Conservation (phyloP, 805 yeast genomes). For the Candida sanyiensis region DNA sequence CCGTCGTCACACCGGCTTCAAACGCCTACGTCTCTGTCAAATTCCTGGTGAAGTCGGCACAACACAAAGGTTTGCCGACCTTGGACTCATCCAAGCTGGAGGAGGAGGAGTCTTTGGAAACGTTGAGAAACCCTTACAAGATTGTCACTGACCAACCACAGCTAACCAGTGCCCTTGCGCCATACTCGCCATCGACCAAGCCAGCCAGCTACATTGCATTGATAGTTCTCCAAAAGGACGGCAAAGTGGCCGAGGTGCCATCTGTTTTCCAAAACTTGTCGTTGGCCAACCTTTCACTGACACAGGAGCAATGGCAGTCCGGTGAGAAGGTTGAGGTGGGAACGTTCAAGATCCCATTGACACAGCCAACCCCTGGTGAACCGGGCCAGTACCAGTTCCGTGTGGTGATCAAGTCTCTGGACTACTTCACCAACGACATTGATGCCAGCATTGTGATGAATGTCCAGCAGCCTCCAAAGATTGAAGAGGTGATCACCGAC, state of each 20-base stretch:
- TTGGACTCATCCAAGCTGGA: slow-evolving; percentile 30
- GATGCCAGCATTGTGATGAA: slow-evolving; percentile 65
- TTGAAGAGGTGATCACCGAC: slow-evolving; percentile 45
- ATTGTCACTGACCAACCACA: slow-evolving; percentile 63
- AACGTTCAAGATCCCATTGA: slow-evolving; percentile 68
- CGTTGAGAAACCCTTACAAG: slow-evolving; percentile 64
- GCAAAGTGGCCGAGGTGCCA: slow-evolving; percentile 70
- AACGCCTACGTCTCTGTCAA: slow-evolving; percentile 71
- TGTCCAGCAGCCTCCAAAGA: slow-evolving; percentile 54
- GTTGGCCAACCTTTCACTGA: slow-evolving; percentile 47
- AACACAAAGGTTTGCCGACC: slow-evolving; percentile 41
- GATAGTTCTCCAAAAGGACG: slow-evolving; percentile 69
- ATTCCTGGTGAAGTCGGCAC: slow-evolving; percentile 68
- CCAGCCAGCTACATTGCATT: slow-evolving; percentile 59
- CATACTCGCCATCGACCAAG: slow-evolving; percentile 63
- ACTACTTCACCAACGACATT: slow-evolving; percentile 78
- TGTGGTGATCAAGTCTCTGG: slow-evolving; percentile 61
- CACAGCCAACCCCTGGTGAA: slow-evolving; percentile 72
- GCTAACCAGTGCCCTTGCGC: slow-evolving; percentile 62
- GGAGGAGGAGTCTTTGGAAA: slow-evolving; percentile 61
- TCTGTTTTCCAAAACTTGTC: slow-evolving; percentile 45
- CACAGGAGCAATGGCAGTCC: slow-evolving; percentile 42
- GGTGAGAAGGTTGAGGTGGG: slow-evolving; percentile 42
- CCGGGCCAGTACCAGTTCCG: slow-evolving; percentile 64
- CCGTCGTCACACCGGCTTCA: slow-evolving; percentile 62